A percentile compares a stretch with the other conserved stretches of the same genome.
Evolutionary conservation across 805 yeast species (phyloP).

Genomic region (Candida sithepensis): DNA sequence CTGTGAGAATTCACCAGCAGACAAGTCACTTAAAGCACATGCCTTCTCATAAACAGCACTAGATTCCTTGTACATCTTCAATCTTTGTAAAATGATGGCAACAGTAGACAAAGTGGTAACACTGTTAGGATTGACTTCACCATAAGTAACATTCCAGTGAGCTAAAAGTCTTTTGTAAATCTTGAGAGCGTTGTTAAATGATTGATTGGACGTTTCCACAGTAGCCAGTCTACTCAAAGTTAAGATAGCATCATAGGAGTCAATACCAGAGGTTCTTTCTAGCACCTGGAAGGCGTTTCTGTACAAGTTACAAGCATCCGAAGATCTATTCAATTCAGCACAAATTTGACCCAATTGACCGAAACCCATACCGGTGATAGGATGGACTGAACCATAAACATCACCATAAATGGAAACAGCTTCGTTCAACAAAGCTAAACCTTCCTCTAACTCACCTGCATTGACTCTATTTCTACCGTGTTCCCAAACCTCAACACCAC

Average conservation of each 20-base stretch:
- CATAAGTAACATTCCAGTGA: conserved; percentile 56
- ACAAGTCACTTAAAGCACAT: conserved; percentile 42
- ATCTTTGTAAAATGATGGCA: conserved; percentile 54
- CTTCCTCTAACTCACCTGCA: conserved; percentile 45
- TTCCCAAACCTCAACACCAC: conserved; percentile 74
- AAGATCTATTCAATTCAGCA: conserved; percentile 51
- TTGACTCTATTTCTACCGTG: conserved; percentile 45
- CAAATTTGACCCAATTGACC: conserved; percentile 63
- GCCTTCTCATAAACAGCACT: conserved; percentile 51
- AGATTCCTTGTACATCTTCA: conserved; percentile 46
- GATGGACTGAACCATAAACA: conserved; percentile 75
- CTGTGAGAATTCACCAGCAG: conserved; percentile 58
- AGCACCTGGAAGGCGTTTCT: conserved; percentile 68
- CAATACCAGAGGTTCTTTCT: conserved; percentile 81
- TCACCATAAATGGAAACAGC: conserved; percentile 74
- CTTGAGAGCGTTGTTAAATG: conserved; percentile 57
- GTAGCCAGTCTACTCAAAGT: conserved; percentile 72
- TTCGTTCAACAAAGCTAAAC: conserved; percentile 63
- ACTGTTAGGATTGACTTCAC: conserved; percentile 65
- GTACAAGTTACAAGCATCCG: conserved; percentile 59
- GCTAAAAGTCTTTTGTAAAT: conserved; percentile 57
- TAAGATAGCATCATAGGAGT: conserved; percentile 71
- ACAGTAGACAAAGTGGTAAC: conserved; percentile 60
- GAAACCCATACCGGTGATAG: conserved; percentile 72
- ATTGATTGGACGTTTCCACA: conserved; percentile 60